phyloP scores from a whole-genome alignment of 164 flowering plant genomes.

The Liquidambar formosana region DNA sequence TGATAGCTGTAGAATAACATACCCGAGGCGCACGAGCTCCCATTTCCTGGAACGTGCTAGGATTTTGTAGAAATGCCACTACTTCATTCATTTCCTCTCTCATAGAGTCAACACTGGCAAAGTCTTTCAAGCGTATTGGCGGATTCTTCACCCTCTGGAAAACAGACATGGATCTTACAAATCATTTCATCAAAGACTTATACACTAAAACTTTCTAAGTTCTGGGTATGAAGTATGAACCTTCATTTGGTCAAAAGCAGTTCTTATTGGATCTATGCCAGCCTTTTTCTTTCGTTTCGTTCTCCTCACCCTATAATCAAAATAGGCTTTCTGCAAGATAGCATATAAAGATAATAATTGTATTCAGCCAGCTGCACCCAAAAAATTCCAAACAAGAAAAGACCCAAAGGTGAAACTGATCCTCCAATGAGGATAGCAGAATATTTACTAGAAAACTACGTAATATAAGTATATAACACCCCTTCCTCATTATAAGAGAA shows the following conservation, averaged over 20 bases:
- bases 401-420: background rate
- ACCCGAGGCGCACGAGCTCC: constrained; percentile 99
- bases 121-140: constrained; percentile 80
- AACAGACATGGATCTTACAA: constrained; percentile 12
- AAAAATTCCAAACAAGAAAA: background rate
- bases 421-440: background rate
- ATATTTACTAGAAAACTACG: background rate
- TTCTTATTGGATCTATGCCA: constrained; percentile 84
- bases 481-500: background rate
- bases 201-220: background rate
- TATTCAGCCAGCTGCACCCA: constrained; percentile 9
- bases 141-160: constrained; percentile 94
- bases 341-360: constrained; percentile 13
- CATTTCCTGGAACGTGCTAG: constrained; percentile 84
- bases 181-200: background rate
- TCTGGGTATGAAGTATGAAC: constrained; percentile 38
- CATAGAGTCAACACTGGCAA: constrained; percentile 89
- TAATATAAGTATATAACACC: background rate
- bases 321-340: constrained; percentile 61
- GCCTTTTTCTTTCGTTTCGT: constrained; percentile 51
- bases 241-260: constrained; percentile 95
- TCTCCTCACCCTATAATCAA: constrained; percentile 36
- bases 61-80: constrained; percentile 90
- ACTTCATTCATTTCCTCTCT: constrained; percentile 95
- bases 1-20: constrained; percentile 28